Evolutionary conservation across 1,284 basidiomycete genomes (phyloP), one percentile per base, ranked within the genome.

Genomic region (Schizophyllum commune): DNA sequence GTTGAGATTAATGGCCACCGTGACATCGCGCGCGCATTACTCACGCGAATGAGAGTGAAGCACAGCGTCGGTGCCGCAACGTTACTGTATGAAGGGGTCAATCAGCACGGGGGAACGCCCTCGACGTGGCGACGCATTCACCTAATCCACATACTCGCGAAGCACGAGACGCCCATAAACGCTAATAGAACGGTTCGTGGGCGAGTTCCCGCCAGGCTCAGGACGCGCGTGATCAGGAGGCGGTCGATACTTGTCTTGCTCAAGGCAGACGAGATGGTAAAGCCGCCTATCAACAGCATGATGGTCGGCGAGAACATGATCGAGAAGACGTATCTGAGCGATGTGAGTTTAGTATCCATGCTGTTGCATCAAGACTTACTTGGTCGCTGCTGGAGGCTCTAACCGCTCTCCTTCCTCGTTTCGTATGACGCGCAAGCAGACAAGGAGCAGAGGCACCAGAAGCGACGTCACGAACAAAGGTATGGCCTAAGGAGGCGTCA

Each of bases 121-220:
- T 27, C 27, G 27, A 27, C 27, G 27, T 27, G 27, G 27, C 27
- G 27, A 27, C 27, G 27, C 27, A 27, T 27, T 61, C 72, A 92
- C 83, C 88, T 91, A 69, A 99, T 98, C 97, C 96, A 99, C 97
- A 98, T 99, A 72, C 92, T 94, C 1, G 96, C 95, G 71, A 99
- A 99, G 71, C 96, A 98, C 0, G 96, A 92, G 4, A 99, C 96
- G 52, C 82, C 85, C 97, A 99, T 99, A 74, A 98, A 94, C 0
- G 94, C 91, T 51, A 99, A 82, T 17, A 99, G 78, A 1, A 99
- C 96, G 0, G 84, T 86, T 66, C 85, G 88, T 0, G 96, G 97
- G 61, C 83, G 83, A 7, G 92, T 91, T 0, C 97, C 96, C 1
- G 97, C 97, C 56, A 97, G 77, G 67, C 88, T 90, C 56, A 99